Evolutionary conservation across 495 filamentous ascomycete species (phyloP).

Genomic region (Chaetomium fimeti): DNA sequence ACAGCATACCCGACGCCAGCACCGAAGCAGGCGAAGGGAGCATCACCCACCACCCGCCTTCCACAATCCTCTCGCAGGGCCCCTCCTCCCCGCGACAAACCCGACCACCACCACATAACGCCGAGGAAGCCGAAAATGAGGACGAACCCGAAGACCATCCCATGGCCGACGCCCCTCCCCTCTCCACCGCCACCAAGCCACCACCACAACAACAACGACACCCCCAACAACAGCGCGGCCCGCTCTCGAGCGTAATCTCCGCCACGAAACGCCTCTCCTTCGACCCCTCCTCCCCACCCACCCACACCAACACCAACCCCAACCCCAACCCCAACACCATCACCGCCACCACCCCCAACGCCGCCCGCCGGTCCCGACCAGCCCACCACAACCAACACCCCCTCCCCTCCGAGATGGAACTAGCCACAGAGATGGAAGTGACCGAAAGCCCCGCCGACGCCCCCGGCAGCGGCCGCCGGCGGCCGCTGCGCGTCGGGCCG

Average conservation of each 20-base stretch:
- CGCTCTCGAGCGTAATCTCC: constrained; percentile 21
- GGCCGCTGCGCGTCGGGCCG: constrained; percentile 32
- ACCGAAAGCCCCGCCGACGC: constrained; percentile 50
- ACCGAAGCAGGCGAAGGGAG: constrained; percentile 11
- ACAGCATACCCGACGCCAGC: constrained; percentile 25
- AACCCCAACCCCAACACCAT: background rate
- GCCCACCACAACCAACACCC: background rate
- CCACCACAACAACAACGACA: background rate
- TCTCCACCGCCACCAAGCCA: background rate
- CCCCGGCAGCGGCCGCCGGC: constrained; percentile 46
- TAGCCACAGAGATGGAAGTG: constrained; percentile 44
- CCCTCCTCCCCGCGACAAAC: background rate
- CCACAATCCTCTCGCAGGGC: background rate
- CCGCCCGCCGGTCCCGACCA: background rate
- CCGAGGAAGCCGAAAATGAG: background rate
- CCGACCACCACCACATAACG: background rate
- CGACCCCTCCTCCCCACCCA: constrained; percentile 16
- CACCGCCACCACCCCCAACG: background rate
- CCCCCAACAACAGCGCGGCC: background rate
- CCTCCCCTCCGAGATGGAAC: constrained; percentile 29
- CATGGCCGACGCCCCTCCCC: constrained; percentile 19
- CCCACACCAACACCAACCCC: background rate
- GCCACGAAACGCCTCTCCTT: constrained; percentile 18
- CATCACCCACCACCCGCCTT: background rate
- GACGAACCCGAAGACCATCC: constrained; percentile 6